Conservation (phyloP, 441 rosid genomes). For the Erodium trifolium region DNA sequence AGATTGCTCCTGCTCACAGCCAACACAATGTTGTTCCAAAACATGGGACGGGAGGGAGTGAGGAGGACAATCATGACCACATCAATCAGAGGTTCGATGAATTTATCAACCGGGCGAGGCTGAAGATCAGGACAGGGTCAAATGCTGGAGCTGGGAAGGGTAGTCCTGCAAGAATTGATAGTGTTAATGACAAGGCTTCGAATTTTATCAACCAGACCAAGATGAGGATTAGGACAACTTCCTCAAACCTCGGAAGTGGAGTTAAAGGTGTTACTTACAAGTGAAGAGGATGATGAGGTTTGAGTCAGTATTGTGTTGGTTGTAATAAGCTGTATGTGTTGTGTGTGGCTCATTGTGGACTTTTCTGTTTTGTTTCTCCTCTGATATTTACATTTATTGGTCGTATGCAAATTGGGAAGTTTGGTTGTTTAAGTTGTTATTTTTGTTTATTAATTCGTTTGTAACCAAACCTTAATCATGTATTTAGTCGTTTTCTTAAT, state of each 20-base stretch:
- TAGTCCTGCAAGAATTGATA: not conserved
- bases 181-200: constrained; percentile 5
- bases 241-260: not conserved
- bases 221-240: constrained; percentile 8
- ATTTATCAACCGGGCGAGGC: not conserved
- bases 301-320: not conserved
- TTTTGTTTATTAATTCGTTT: not conserved
- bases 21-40: not conserved
- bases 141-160: not conserved
- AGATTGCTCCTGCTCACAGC: too few species aligned
- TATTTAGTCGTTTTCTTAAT: too few species aligned
- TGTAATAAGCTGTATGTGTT: not conserved
- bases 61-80: not conserved
- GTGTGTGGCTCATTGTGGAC: not conserved
- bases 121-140: not conserved
- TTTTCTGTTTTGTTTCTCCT: not conserved
- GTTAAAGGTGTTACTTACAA: too few species aligned
- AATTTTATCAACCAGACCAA: not conserved
- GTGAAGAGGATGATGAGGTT: not conserved
- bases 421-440: not conserved
- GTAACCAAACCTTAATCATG: too few species aligned
- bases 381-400: not conserved
- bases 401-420: not conserved
- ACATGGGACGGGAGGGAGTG: not conserved
- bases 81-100: constrained; percentile 6